Percentiles rank a stretch among this genome's conserved stretches.
phyloP scores from a whole-genome alignment of 192 early-diverging fungal genomes.

The Entomortierella beljakovae region DNA sequence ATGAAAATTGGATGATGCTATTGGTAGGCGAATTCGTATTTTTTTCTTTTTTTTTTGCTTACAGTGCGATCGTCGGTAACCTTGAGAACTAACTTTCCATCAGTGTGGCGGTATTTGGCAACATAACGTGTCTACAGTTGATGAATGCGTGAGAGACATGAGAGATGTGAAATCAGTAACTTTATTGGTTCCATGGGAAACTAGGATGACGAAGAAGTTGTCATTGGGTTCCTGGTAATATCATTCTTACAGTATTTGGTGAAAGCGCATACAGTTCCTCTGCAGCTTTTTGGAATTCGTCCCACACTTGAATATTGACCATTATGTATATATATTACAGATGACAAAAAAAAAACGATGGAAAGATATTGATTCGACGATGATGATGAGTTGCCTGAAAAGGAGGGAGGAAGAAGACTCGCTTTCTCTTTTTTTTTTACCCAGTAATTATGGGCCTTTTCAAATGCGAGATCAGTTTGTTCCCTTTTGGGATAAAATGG shows the following conservation, averaged over 20 bases:
- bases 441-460: too few species aligned
- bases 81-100: constrained; percentile 78
- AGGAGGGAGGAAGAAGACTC: too few species aligned
- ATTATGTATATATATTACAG: constrained; percentile 37
- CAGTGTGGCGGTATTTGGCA: constrained; percentile 71
- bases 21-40: too few species aligned
- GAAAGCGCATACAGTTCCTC: constrained; percentile 74
- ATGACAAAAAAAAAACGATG: not conserved
- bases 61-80: constrained; percentile 79
- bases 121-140: constrained; percentile 74
- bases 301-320: constrained; percentile 80
- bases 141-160: not conserved
- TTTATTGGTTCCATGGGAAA: too few species aligned
- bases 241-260: constrained; percentile 65
- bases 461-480: constrained; percentile 2
- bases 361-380: too few species aligned
- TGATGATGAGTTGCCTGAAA: not conserved
- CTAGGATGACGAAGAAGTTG: too few species aligned
- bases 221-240: not conserved
- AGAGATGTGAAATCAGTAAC: not conserved
- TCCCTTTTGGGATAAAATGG: not conserved
- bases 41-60: constrained; percentile 44
- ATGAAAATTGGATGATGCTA: too few species aligned
- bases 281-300: constrained; percentile 79
- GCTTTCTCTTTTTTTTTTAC: too few species aligned